Percentiles rank a stretch among this genome's conserved stretches.
Evolutionary conservation across 2,329 filamentous ascomycete genomes (phyloP).

Genomic region (Penicillium sp.): DNA sequence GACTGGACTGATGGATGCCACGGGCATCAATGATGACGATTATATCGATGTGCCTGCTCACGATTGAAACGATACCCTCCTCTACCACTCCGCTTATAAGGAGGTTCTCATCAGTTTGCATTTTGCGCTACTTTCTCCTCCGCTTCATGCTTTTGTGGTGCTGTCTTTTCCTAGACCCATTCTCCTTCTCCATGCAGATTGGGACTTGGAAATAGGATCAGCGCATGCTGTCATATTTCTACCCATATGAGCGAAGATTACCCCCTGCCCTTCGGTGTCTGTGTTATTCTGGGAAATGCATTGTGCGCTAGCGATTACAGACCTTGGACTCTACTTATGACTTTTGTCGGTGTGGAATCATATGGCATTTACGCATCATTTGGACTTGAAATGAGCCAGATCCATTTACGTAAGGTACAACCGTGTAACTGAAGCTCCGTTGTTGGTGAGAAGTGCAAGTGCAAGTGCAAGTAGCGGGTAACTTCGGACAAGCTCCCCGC

Average conservation of each 20-base stretch:
- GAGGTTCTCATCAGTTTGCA: conserved; percentile 6
- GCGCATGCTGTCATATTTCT: conserved; percentile 20
- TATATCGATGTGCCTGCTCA: conserved; percentile 36
- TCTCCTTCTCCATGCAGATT: not conserved
- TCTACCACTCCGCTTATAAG: conserved; percentile 15
- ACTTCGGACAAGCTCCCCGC: conserved; percentile 17
- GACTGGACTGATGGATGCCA: conserved; percentile 39
- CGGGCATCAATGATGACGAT: conserved; percentile 40
- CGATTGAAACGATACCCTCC: conserved; percentile 33
- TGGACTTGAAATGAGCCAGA: too few relatives aligned
- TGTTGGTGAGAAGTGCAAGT: too few relatives aligned
- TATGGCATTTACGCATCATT: conserved; percentile 14
- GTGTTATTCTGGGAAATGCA: conserved; percentile 27
- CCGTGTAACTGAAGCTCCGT: too few relatives aligned
- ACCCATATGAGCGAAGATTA: conserved; percentile 24
- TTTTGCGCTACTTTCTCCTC: not conserved
- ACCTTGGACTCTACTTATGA: conserved; percentile 2
- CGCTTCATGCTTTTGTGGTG: conserved; percentile 5
- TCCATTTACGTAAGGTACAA: too few relatives aligned
- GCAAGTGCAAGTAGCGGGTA: too few relatives aligned
- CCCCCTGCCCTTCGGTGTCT: conserved; percentile 13
- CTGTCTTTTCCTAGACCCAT: too few relatives aligned
- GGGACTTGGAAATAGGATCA: conserved; percentile 8
- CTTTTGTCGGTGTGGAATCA: conserved; percentile 12
- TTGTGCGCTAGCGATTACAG: conserved; percentile 22